Evolutionary conservation across 2,329 filamentous ascomycete genomes (phyloP).

Genomic region (Juglanconis juglandina): DNA sequence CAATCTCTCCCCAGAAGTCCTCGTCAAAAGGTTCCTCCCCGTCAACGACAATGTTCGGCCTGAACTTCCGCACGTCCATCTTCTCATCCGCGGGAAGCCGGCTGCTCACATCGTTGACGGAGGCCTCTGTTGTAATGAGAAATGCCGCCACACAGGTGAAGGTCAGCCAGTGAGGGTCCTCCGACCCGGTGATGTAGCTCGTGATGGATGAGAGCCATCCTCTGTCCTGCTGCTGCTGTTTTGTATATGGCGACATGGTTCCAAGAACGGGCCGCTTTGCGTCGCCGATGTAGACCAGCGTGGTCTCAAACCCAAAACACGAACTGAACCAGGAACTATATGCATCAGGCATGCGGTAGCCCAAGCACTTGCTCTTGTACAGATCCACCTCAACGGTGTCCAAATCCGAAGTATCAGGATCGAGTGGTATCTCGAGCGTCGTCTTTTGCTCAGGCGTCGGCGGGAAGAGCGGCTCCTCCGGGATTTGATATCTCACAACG

Average conservation of each 20-base stretch:
- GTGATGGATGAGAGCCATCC: conserved; percentile 35
- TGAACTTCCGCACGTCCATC: conserved; percentile 66
- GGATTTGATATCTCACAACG: conserved; percentile 41
- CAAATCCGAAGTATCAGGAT: conserved; percentile 46
- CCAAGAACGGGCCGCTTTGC: conserved; percentile 61
- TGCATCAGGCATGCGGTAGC: conserved; percentile 59
- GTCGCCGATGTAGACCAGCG: conserved; percentile 63
- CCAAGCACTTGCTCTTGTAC: conserved; percentile 55
- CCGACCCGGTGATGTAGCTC: conserved; percentile 28
- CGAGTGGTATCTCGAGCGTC: conserved; percentile 53
- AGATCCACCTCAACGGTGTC: conserved; percentile 52
- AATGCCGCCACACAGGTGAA: conserved; percentile 76
- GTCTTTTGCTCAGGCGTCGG: conserved; percentile 32
- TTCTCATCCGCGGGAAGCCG: conserved; percentile 46
- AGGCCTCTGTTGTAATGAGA: conserved; percentile 67
- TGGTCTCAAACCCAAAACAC: conserved; percentile 59
- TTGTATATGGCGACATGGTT: conserved; percentile 40
- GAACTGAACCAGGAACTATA: conserved; percentile 66
- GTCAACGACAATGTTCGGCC: conserved; percentile 69
- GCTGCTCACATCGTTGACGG: conserved; percentile 62
- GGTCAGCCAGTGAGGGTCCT: conserved; percentile 51
- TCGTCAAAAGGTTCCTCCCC: conserved; percentile 62
- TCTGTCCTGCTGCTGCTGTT: conserved; percentile 13
- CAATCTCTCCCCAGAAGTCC: conserved; percentile 68
- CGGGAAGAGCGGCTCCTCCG: conserved; percentile 37